Evolutionary conservation across 1,284 basidiomycete genomes (phyloP).

Genomic region (Trichosporon inkin): DNA sequence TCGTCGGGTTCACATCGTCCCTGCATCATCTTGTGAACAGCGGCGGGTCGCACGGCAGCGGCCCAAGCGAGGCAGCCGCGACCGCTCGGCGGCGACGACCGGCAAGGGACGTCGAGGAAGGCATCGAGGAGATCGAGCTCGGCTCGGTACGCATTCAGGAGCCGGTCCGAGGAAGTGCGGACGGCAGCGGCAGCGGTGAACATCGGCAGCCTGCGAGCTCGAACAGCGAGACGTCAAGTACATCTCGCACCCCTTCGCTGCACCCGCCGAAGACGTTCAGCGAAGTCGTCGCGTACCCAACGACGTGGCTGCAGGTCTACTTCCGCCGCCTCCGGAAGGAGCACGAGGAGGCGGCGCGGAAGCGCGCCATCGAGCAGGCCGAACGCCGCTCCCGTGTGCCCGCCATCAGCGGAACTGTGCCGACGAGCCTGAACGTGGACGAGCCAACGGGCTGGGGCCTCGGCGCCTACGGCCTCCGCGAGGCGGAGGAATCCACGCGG

Average conservation of each 20-base stretch:
- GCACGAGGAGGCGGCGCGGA: slow-evolving; percentile 47
- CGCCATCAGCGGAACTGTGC: slow-evolving; percentile 10
- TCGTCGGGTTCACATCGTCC: slow-evolving; percentile 13
- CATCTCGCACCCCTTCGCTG: slow-evolving; percentile 43
- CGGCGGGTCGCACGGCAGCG: not conserved
- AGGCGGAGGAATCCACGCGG: slow-evolving; percentile 47
- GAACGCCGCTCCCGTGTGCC: slow-evolving; percentile 42
- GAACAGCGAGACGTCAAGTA: slow-evolving; percentile 46
- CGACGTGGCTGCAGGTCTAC: slow-evolving; percentile 45
- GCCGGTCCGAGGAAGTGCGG: not conserved
- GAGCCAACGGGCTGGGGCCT: slow-evolving; percentile 58
- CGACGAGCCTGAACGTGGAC: slow-evolving; percentile 25
- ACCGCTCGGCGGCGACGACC: not conserved
- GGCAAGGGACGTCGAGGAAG: slow-evolving; percentile 25
- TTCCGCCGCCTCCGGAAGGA: slow-evolving; percentile 44
- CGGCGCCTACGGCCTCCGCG: slow-evolving; percentile 63
- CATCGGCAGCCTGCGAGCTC: slow-evolving; percentile 13
- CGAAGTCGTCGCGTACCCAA: slow-evolving; percentile 42
- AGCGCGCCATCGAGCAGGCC: slow-evolving; percentile 40
- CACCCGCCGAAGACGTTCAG: slow-evolving; percentile 37
- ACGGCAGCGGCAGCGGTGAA: not conserved
- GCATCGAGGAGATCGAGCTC: slow-evolving; percentile 21
- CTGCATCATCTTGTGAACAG: slow-evolving; percentile 11
- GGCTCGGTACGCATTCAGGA: slow-evolving; percentile 17
- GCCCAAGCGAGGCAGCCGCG: not conserved